These are phyloP conservation scores for Pseudogymnoascus sp. DNA, from an alignment of 2,329 filamentous ascomycete genomes.

Conservation along the genomic window DNA sequence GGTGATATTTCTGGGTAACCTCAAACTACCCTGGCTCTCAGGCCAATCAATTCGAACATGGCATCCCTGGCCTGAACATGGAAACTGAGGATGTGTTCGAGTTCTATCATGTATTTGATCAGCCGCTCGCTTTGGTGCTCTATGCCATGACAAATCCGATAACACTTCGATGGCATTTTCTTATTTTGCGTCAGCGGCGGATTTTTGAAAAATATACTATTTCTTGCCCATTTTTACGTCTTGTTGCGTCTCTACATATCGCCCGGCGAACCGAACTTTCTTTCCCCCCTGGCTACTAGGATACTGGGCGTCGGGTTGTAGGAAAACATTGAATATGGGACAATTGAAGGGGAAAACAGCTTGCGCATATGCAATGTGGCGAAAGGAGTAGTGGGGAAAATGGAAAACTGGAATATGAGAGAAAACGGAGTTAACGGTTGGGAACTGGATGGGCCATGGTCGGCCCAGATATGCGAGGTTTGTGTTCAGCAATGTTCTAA, in stretches of 20 bases:
- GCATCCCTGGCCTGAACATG: background rate
- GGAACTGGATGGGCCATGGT: background rate
- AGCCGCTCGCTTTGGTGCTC: background rate
- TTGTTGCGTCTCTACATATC: constrained; percentile 4
- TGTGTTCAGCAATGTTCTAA: constrained; percentile 1
- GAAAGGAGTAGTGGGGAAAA: background rate
- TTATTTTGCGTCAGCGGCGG: constrained; percentile 2
- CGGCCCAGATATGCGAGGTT: background rate
- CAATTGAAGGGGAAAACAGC: background rate
- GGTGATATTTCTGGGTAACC: background rate
- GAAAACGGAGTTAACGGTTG: background rate
- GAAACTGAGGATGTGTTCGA: background rate
- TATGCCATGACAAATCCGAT: background rate
- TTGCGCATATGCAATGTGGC: background rate
- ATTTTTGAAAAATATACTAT: constrained; percentile 3
- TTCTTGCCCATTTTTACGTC: constrained; percentile 5
- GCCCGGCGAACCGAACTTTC: background rate
- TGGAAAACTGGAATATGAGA: background rate
- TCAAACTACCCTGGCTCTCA: background rate
- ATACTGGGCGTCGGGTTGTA: background rate
- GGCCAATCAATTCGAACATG: background rate
- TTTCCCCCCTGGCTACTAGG: background rate
- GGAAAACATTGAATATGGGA: background rate
- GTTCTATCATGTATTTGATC: constrained; percentile 1
- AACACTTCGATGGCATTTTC: background rate